phyloP scores from a whole-genome alignment of 2,329 filamentous ascomycete genomes.

The Drechslerella dactyloides region DNA sequence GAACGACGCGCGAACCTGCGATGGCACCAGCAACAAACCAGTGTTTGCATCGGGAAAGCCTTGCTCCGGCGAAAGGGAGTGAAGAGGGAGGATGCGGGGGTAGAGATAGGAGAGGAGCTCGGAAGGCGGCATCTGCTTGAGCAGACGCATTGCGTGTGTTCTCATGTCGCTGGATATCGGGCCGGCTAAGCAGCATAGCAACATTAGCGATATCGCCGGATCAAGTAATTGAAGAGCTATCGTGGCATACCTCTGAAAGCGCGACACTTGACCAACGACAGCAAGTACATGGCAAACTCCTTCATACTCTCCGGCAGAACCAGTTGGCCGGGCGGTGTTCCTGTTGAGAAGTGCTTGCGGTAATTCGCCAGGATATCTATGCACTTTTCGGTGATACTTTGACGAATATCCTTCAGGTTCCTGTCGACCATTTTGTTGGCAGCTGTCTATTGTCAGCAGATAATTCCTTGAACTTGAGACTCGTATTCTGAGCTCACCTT shows the following conservation, averaged over 20 bases:
- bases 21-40: slow-evolving; percentile 84
- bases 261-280: slow-evolving; percentile 84
- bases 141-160: slow-evolving; percentile 87
- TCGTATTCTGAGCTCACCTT: slow-evolving; percentile 61
- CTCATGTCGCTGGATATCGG: slow-evolving; percentile 88
- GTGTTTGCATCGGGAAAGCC: slow-evolving; percentile 88
- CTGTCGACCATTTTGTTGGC: slow-evolving; percentile 80
- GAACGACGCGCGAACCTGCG: slow-evolving; percentile 80
- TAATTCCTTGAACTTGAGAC: slow-evolving; percentile 3
- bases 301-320: slow-evolving; percentile 95
- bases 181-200: slow-evolving; percentile 64
- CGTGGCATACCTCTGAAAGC: slow-evolving; percentile 74
- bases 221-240: neutral
- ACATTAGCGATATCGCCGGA: neutral
- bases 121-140: slow-evolving; percentile 82
- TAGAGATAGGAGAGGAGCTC: slow-evolving; percentile 94
- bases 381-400: slow-evolving; percentile 83
- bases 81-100: slow-evolving; percentile 87
- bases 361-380: slow-evolving; percentile 92
- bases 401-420: slow-evolving; percentile 82
- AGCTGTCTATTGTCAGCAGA: slow-evolving; percentile 61
- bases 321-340: slow-evolving; percentile 86
- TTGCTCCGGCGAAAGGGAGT: slow-evolving; percentile 84
- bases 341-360: slow-evolving; percentile 86
- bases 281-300: slow-evolving; percentile 95